Base-by-base conservation (phyloP, 2,329 filamentous ascomycete genomes). In the Colletotrichum sp. region DNA sequence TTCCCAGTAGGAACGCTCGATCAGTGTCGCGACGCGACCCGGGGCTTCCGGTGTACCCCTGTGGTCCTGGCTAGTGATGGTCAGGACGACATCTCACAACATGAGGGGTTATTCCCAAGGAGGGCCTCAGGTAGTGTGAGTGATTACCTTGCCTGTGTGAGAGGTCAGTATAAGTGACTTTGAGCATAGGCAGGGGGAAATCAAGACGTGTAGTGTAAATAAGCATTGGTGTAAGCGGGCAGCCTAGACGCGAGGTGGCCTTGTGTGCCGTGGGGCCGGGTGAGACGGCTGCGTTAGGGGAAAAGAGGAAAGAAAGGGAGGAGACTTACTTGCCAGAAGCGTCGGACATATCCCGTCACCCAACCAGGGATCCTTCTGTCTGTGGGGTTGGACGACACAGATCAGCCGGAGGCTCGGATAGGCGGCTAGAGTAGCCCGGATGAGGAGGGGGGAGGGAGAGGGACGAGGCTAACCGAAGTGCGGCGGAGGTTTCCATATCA, bases 401-500 rank as follows among this genome's bases (percentile, higher is more conserved):
- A 67, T 79, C 69, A 79, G 77, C 75, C 70, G 27, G 64, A 25
- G 39, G 62, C 56, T 75, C 64, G 73, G 69, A 39, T 58, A 56
- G 32, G 60, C 36, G 68, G 71, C 66, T 65, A 73, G 66, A 52
- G 43, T 52, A 58, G 67, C 61, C 61, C 22, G 16, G 5, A 22
- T 9, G 30, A 39, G 25, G 43, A 48, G 48, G 39, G 52, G 28
- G 25, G 18, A 22, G 39, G 48, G 32, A 43, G 39, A 52, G 28
- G 18, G 22, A 72, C 55, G 71, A 70, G 67, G 48, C 61, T 78
- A 93, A 98, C 96, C 96, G 83, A 94, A 98, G 83, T 98, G 95
- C 79, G 97, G 97, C 77, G 97, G 97, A 72, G 97, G 96, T 85
- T 98, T 99, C 96, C 96, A 99, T 80, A 99, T 98, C 83, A 99